Percentiles rank a stretch among this genome's conserved stretches.
Evolutionary conservation across 176 grass and related monocot species (phyloP).

Genomic region (Oryza australiensis): DNA sequence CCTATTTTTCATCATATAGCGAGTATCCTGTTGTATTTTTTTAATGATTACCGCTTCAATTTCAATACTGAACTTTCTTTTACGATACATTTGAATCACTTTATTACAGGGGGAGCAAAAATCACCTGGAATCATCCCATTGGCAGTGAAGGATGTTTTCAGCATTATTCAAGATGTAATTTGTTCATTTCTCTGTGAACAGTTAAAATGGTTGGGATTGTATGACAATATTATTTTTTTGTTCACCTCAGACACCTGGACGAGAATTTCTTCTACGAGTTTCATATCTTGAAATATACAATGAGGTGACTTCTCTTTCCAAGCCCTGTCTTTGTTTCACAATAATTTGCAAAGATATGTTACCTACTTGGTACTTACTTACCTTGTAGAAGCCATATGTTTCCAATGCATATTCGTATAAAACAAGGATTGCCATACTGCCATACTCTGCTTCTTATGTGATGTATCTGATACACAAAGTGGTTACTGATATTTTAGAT

Average conservation of each 20-base stretch:
- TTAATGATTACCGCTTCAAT: conserved; percentile 14
- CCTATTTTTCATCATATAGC: conserved; percentile 26
- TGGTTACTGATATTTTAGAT: conserved; percentile 33
- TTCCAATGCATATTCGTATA: conserved; percentile 9
- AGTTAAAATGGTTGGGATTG: neutral
- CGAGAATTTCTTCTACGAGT: conserved; percentile 98
- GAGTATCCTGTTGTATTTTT: neutral
- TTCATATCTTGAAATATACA: conserved; percentile 99
- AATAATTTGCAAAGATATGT: conserved; percentile 8
- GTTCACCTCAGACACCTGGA: conserved; percentile 77
- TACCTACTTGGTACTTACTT: neutral
- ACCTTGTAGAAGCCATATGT: conserved; percentile 22
- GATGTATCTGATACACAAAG: conserved; percentile 13
- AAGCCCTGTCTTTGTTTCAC: conserved; percentile 29
- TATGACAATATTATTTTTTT: conserved; percentile 47
- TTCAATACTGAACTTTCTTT: conserved; percentile 12
- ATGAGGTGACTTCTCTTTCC: conserved; percentile 70
- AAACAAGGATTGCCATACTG: conserved; percentile 7
- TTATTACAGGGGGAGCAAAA: conserved; percentile 89
- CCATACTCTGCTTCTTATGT: conserved; percentile 23
- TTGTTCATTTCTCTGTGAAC: conserved; percentile 19
- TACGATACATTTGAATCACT: conserved; percentile 1
- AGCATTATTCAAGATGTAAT: conserved; percentile 99
- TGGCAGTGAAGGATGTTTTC: conserved; percentile 98
- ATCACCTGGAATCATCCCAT: conserved; percentile 95